A percentile compares a stretch with the other conserved stretches of the same genome.
Evolutionary conservation across 768 basidiomycete genomes (phyloP).

Genomic region (Daedalea quercina): DNA sequence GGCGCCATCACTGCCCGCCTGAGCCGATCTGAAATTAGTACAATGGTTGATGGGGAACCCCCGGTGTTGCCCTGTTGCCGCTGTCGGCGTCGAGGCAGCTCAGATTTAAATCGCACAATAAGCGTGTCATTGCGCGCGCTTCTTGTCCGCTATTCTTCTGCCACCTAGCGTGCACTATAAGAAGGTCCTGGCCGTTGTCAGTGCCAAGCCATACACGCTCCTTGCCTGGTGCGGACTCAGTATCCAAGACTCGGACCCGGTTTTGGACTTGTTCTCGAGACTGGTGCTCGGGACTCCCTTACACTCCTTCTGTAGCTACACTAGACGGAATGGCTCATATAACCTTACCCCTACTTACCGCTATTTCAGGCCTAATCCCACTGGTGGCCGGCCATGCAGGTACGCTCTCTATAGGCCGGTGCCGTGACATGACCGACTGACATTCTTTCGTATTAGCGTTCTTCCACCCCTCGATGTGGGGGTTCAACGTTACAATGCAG

Average conservation of each 20-base stretch:
- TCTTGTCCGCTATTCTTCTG: not conserved
- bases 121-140: not conserved
- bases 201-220: not conserved
- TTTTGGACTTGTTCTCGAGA: not conserved
- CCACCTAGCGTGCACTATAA: not conserved
- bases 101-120: not conserved
- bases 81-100: not conserved
- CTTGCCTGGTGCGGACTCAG: not conserved
- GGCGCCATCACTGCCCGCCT: no score
- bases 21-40: not conserved
- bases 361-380: slow-evolving; percentile 8
- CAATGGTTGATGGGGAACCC: not conserved
- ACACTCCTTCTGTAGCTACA: slow-evolving; percentile 1
- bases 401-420: slow-evolving; percentile 6
- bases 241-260: no score
- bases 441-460: slow-evolving; percentile 28
- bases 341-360: slow-evolving; percentile 2
- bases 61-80: not conserved
- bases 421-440: not conserved
- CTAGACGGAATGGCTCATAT: not conserved
- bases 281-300: not conserved
- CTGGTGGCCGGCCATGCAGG: slow-evolving; percentile 13
- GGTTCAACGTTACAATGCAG: slow-evolving; percentile 56
- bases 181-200: no score
- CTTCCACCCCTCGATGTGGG: slow-evolving; percentile 55